A percentile compares a stretch with the other conserved stretches of the same genome.
phyloP scores from a whole-genome alignment of 805 yeast genomes.

The Ogataea zsoltii region DNA sequence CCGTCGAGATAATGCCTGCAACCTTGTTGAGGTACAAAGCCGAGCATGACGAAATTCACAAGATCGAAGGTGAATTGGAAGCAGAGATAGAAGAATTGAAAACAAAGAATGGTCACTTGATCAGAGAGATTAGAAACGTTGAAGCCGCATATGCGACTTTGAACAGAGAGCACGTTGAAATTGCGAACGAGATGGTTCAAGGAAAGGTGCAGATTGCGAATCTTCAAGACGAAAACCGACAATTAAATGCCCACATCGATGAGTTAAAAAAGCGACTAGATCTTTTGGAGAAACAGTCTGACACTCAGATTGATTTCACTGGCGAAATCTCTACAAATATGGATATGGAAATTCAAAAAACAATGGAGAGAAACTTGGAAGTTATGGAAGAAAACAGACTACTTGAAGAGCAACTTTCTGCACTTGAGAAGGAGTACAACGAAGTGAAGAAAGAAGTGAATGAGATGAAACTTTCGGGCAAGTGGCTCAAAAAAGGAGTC shows the following conservation, averaged over 20 bases:
- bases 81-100: conserved; percentile 61
- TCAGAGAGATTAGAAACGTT: conserved; percentile 69
- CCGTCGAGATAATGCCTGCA: conserved; percentile 69
- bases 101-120: conserved; percentile 67
- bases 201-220: conserved; percentile 76
- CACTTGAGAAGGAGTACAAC: conserved; percentile 38
- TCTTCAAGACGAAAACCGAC: conserved; percentile 70
- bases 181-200: conserved; percentile 85
- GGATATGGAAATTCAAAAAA: conserved; percentile 54
- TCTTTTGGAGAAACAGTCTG: conserved; percentile 34
- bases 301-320: conserved; percentile 27
- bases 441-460: conserved; percentile 36
- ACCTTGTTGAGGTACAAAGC: conserved; percentile 67
- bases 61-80: conserved; percentile 62
- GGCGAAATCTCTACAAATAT: conserved; percentile 34
- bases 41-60: conserved; percentile 76
- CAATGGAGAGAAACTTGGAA: conserved; percentile 61
- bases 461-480: conserved; percentile 34
- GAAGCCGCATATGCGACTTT: conserved; percentile 69
- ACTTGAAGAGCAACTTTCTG: conserved; percentile 52
- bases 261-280: conserved; percentile 45
- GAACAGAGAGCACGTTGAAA: conserved; percentile 79
- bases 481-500: conserved; percentile 37
- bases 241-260: conserved; percentile 49
- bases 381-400: conserved; percentile 64